Conservation (phyloP, 2,329 filamentous ascomycete genomes). For the Metarhizium brunneum region DNA sequence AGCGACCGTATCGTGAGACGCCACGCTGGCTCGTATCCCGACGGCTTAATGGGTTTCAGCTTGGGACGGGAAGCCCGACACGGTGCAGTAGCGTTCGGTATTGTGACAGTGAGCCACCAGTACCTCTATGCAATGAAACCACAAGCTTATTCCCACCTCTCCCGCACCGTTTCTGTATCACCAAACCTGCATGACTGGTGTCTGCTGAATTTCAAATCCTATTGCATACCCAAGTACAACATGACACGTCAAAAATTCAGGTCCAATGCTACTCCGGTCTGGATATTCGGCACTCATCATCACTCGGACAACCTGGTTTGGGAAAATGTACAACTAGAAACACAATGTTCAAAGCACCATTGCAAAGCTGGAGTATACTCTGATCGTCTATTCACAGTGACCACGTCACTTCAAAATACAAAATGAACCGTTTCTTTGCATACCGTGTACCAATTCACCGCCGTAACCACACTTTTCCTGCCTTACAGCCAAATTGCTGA, state of each 20-base stretch:
- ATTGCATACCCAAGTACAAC: background rate
- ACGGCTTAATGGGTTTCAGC: too few species aligned
- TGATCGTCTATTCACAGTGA: too few species aligned
- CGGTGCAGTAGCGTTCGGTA: background rate
- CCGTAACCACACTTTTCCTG: background rate
- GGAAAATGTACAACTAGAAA: too few species aligned
- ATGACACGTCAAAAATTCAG: background rate
- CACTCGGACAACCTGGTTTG: too few species aligned
- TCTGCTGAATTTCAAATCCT: background rate
- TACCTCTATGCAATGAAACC: background rate
- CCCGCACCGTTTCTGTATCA: background rate
- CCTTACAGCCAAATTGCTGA: background rate
- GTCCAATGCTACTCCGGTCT: background rate
- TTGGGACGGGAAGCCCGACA: too few species aligned
- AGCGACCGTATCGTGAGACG: too few species aligned
- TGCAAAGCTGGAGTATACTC: too few species aligned
- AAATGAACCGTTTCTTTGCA: background rate
- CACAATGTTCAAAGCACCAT: background rate
- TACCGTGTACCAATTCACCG: background rate
- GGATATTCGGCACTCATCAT: background rate
- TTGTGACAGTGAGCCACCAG: background rate
- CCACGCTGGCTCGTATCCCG: too few species aligned
- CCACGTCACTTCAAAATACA: background rate
- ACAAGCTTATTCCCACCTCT: background rate
- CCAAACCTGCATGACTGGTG: background rate